A percentile compares a stretch with the other conserved stretches of the same genome.
Conservation (phyloP, 192 early-diverging fungal genomes). For the Fimicolochytrium jonesii region DNA sequence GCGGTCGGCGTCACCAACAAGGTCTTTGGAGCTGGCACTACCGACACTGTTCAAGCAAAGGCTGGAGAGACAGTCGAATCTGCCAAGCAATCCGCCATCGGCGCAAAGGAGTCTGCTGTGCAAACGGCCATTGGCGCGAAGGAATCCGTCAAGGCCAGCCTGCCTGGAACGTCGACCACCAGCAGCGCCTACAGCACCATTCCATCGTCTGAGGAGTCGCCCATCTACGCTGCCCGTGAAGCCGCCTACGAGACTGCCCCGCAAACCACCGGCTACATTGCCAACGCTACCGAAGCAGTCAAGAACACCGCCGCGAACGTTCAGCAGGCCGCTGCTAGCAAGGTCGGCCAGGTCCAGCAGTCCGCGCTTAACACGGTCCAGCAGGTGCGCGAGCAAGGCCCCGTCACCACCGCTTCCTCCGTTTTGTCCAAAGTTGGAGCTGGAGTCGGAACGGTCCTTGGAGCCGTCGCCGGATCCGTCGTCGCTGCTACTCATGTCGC, state of each 20-base stretch:
- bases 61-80: not conserved
- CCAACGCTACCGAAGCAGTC: not conserved
- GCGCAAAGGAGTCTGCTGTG: not conserved
- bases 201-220: too few relatives aligned
- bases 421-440: slow-evolving; percentile 16
- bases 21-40: slow-evolving; percentile 7
- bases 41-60: not conserved
- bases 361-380: slow-evolving; percentile 1
- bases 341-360: not conserved
- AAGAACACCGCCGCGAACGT: not conserved
- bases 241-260: not conserved
- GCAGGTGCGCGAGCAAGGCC: not conserved
- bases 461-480: slow-evolving; percentile 12
- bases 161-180: too few relatives aligned
- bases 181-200: too few relatives aligned
- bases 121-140: too few relatives aligned
- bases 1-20: slow-evolving; percentile 7
- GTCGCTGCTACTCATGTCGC: slow-evolving; percentile 5
- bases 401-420: slow-evolving; percentile 4
- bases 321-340: too few relatives aligned
- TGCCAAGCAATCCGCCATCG: not conserved
- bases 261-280: not conserved
- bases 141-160: too few relatives aligned
- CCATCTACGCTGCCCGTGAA: not conserved
- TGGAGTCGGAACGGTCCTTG: slow-evolving; percentile 7